These are phyloP conservation scores for Gracilaria gracilis DNA, from an alignment of 23 red algal species.

Conservation along the genomic window DNA sequence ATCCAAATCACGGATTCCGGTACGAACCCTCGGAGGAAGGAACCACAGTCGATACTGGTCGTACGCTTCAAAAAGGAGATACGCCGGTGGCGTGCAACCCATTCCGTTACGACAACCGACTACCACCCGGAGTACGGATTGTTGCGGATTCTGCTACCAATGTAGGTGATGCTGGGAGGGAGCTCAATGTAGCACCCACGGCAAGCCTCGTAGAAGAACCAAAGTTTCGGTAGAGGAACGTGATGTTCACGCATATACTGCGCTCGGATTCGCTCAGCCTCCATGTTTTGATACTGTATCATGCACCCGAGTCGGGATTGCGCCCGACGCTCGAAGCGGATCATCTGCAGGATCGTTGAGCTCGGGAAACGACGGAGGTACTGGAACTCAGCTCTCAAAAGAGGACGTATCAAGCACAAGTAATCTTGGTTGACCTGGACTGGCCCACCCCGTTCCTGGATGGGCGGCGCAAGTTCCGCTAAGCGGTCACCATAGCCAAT, in stretches of 20 bases:
- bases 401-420: neutral
- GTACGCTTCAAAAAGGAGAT: too few relatives aligned
- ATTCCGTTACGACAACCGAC: too few relatives aligned
- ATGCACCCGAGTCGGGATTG: neutral
- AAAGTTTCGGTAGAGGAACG: too few relatives aligned
- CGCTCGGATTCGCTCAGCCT: neutral
- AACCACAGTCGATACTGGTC: too few relatives aligned
- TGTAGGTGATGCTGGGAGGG: neutral
- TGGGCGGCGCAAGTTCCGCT: neutral
- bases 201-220: neutral
- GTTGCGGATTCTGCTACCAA: too few relatives aligned
- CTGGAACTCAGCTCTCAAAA: neutral
- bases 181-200: slow-evolving; percentile 11
- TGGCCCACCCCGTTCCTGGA: neutral
- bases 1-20: too few relatives aligned
- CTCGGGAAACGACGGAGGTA: neutral
- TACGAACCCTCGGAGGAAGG: too few relatives aligned
- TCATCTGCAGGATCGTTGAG: neutral
- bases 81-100: too few relatives aligned
- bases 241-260: neutral
- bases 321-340: neutral
- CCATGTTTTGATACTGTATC: neutral
- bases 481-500: neutral
- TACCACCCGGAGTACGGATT: too few relatives aligned
- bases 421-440: neutral